Base-by-base conservation (phyloP, 2,329 filamentous ascomycete genomes). In the Pseudogymnoascus sp. region DNA sequence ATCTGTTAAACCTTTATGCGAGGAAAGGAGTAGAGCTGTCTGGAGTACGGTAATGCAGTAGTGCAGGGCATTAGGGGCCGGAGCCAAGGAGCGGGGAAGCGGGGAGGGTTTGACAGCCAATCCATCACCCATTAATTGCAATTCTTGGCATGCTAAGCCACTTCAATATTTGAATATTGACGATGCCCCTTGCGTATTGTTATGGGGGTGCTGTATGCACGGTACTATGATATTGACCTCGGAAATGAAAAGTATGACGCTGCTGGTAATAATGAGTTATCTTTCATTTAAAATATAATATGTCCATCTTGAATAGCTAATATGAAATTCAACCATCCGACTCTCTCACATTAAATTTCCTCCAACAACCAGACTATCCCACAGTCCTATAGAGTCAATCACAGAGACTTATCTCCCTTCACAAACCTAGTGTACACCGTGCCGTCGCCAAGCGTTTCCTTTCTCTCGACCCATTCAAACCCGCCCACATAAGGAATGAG, bases 351-450 rank as follows among this genome's bases (percentile, higher is more conserved):
- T 8, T 7, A 23, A 47, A 5, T 26, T 51, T 4, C 12, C 3
- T 26, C 45, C 12, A 51, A 12, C 31, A 10, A 10, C 23, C 10
- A 16, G 23, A 4, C 7, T 11, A 31, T 29, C 29, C 23, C 18
- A 29, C 8, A 31, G 29, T 31, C 10, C 23, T n/a, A 26, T 51
- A n/a, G 23, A 12, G 14, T 51, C 14, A 16, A 51, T 51, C 21
- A 51, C 18, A 51, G 45, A 51, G 45, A 23, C n/a, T 63, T 60
- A 45, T 67, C 67, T 42, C 21, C 60, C 61, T 67, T 70, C 36
- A 65, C 68, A 62, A 67, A 72, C 29, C 63, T 64, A n/a, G 65
- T 69, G 21, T 71, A 68, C 1, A 71, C 62, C 1, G 71, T 71
- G 3, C 70, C 70, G 65, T 72, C 70, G 26, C 39, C 62, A 34